Evolutionary conservation across 148 eudicot species (phyloP), one percentile per base, ranked within the genome.

Genomic region (Polygonum maritimum): DNA sequence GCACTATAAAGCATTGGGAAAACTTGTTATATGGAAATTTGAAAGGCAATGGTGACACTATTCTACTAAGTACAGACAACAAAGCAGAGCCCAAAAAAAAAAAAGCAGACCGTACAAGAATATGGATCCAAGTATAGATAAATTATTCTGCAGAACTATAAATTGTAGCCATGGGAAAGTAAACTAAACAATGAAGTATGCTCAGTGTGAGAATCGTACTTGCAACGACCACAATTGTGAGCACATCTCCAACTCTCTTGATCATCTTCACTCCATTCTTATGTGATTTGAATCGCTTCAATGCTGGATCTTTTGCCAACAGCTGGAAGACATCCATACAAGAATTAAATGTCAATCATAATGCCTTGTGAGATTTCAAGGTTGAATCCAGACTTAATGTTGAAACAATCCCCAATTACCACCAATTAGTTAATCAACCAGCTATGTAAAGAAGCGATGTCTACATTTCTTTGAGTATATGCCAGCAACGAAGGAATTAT

Each of bases 201-300:
- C 2, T 36, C 38, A 15, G 3, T 36, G 16, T 0, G 22, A 22
- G 35, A 39, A 54, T 58, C 87, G 80, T 88, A 94, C 97, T 91
- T 14, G 97, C 97, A 75, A 91, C 95, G 65, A 94, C 94, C 48
- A 88, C 79, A 41, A 91, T 75, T 26, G 95, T 94, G 74, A 91
- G 93, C 73, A 86, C 84, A 87, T 91, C 95, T 60, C 97, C 95
- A 4, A 88, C 44, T 81, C 76, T 85, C 82, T 88, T 91, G 74
- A 94, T 79, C 74, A 84, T 83, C 85, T 78, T 76, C 77, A 89
- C 91, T 62, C 85, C 77, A 51, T 83, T 83, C 82, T 85, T 91
- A 65, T 85, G 81, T 21, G 98, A 91, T 85, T 94, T 94, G 87
- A 91, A 94, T 79, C 85, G 83, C 78, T 84, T 89, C 79, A 94